These are phyloP conservation scores for Datisca glomerata DNA, from an alignment of 306 rosid genomes.

Conservation along the genomic window DNA sequence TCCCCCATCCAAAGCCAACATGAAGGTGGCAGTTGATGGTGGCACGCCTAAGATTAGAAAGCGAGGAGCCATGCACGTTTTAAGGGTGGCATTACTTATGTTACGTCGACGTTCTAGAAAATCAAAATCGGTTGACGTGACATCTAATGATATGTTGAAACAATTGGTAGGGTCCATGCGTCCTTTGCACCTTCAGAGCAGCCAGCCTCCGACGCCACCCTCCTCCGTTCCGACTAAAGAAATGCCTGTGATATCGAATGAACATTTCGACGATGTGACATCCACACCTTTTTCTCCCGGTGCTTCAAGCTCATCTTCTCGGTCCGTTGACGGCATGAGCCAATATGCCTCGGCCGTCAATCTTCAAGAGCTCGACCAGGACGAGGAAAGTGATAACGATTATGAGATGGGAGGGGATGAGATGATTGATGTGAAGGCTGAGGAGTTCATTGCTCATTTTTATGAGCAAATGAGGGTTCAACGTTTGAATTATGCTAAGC, in stretches of 20 bases:
- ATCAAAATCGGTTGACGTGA: neutral
- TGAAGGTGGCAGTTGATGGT: neutral
- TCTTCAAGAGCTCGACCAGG: constrained; percentile 32
- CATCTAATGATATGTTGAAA: constrained; percentile 18
- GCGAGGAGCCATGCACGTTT: neutral
- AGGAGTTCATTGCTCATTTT: constrained; percentile 66
- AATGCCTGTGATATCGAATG: too few species aligned
- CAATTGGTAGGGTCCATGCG: constrained; percentile 42
- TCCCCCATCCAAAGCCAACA: neutral
- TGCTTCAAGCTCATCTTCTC: neutral
- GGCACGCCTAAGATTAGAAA: neutral
- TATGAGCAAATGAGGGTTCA: constrained; percentile 56
- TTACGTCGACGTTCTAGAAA: neutral
- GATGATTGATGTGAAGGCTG: constrained; percentile 65
- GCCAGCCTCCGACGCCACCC: constrained; percentile 6
- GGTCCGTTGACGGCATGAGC: neutral
- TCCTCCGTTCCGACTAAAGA: neutral
- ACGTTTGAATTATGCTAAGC: constrained; percentile 13
- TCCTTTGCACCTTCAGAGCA: constrained; percentile 43
- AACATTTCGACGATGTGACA: constrained; percentile 1
- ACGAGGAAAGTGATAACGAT: neutral
- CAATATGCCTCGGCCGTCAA: constrained; percentile 19
- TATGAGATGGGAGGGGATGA: constrained; percentile 19
- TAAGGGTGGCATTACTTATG: constrained; percentile 5
- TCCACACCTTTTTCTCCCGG: neutral